These are phyloP conservation scores for Coemansia sp. DNA, from an alignment of 192 early-diverging fungal species.

Conservation along the genomic window DNA sequence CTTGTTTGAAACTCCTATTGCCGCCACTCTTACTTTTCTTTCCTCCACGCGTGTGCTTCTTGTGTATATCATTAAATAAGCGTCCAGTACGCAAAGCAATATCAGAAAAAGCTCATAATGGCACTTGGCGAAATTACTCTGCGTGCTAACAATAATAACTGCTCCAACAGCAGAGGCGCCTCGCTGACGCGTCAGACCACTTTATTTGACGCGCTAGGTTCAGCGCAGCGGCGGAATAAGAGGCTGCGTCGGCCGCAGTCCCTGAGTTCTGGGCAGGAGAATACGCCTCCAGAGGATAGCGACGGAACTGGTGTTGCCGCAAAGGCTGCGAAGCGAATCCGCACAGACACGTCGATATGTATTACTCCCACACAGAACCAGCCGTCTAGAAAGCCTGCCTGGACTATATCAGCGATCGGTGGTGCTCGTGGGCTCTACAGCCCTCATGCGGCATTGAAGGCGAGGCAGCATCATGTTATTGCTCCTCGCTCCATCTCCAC, in stretches of 20 bases:
- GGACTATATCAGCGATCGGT: neutral
- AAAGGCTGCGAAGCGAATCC: constrained; percentile 11
- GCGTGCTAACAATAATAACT: constrained; percentile 25
- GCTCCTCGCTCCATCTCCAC: constrained; percentile 11
- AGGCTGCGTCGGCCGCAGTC: constrained; percentile 11
- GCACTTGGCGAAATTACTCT: constrained; percentile 40
- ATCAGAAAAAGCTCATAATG: constrained; percentile 15
- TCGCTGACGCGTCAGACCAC: constrained; percentile 28
- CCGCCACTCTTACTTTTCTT: neutral
- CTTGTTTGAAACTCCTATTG: neutral
- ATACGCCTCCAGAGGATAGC: neutral
- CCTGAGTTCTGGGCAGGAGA: constrained; percentile 14
- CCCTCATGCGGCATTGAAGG: constrained; percentile 6
- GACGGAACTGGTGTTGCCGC: neutral
- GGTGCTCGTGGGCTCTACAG: constrained; percentile 4
- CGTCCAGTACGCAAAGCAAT: neutral
- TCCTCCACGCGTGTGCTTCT: neutral
- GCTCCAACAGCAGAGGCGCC: neutral
- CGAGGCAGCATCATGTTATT: constrained; percentile 13
- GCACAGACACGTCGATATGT: neutral
- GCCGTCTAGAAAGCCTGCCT: neutral
- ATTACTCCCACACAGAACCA: neutral
- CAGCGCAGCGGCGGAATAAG: constrained; percentile 32
- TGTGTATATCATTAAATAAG: constrained; percentile 4
- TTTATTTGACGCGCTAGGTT: constrained; percentile 36